These are phyloP conservation scores for Claviceps spartinae DNA, from an alignment of 2,329 filamentous ascomycete species.

Conservation along the genomic window DNA sequence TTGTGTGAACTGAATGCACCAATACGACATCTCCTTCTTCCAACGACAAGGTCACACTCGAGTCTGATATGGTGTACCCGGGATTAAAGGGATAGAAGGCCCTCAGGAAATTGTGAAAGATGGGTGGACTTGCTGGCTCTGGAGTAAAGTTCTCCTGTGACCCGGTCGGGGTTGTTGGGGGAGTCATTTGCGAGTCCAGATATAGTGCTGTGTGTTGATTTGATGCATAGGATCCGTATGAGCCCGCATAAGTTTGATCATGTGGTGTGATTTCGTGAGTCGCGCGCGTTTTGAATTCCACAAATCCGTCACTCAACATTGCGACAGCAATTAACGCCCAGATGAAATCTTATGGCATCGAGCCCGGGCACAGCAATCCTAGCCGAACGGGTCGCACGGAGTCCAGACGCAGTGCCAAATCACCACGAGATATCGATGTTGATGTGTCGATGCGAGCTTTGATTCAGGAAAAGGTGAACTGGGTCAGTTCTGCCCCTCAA, in stretches of 20 bases:
- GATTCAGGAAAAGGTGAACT: neutral
- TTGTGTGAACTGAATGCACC: conserved; percentile 92
- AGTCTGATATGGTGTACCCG: conserved; percentile 59
- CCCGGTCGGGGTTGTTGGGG: conserved; percentile 60
- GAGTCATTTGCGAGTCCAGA: conserved; percentile 53
- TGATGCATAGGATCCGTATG: conserved; percentile 18
- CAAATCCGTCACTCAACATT: conserved; percentile 28
- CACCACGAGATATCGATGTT: neutral
- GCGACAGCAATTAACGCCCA: conserved; percentile 16
- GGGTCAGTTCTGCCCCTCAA: neutral
- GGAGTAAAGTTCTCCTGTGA: conserved; percentile 44
- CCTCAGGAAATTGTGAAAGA: conserved; percentile 89
- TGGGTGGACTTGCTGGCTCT: conserved; percentile 36
- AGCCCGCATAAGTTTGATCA: conserved; percentile 14
- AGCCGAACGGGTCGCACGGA: conserved; percentile 8
- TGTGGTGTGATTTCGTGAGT: conserved; percentile 44
- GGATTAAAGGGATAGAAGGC: conserved; percentile 91
- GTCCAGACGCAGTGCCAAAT: neutral
- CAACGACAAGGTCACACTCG: conserved; percentile 77
- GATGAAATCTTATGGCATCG: conserved; percentile 17
- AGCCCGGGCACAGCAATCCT: conserved; percentile 8
- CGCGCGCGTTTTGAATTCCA: conserved; percentile 46
- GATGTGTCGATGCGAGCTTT: neutral
- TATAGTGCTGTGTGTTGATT: conserved; percentile 27
- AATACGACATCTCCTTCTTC: conserved; percentile 85